Base-by-base conservation (phyloP, 2,329 filamentous ascomycete genomes). In the Bipolaris gigantea region DNA sequence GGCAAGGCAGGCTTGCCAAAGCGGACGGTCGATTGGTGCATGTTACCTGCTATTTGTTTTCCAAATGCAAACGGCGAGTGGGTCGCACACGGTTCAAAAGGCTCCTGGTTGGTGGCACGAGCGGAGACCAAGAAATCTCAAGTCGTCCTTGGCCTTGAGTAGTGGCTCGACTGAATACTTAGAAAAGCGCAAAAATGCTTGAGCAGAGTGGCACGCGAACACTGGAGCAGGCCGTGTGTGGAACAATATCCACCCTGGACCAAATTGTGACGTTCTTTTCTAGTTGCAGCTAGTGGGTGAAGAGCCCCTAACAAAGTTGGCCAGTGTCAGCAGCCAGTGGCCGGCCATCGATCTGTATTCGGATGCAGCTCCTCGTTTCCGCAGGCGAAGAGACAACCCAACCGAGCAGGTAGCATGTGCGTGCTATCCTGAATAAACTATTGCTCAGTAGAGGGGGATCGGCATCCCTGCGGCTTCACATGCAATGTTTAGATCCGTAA, bases 401-500 rank as follows among this genome's bases (percentile, higher is more conserved):
- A 59, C 54, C 46, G 45, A 58, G 57, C 56, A 65, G 55, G 53
- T 62, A 50, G 55, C 50, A 55, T 49, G 53, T 45, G 55, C 50
- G 53, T 49, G 53, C 48, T 42, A 39, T 43, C 21, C 19, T 56
- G 54, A 60, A 61, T 58, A 53, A 57, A 43, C 46, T 46, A 44
- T 47, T 55, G 47, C 49, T 59, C 44, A 53, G 45, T 47, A 42
- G 51, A 40, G 16, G 47, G 49, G 49, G 51, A 54, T 57, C 54
- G 44, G 36, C 58, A 52, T 45, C 48, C 41, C 51, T 45, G 45
- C 43, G 19, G 43, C 56, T 66, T 66, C 64, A 66, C 55, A 56
- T 66, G 63, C 61, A 65, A 23, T 15, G 5, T 16, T 13, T n/a
- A 25, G 9, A 36, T 11, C 18, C 19, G 32, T 36, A 46, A 46